phyloP scores from a whole-genome alignment of 2,329 filamentous ascomycete genomes.

The Arthrobotrys conoides region DNA sequence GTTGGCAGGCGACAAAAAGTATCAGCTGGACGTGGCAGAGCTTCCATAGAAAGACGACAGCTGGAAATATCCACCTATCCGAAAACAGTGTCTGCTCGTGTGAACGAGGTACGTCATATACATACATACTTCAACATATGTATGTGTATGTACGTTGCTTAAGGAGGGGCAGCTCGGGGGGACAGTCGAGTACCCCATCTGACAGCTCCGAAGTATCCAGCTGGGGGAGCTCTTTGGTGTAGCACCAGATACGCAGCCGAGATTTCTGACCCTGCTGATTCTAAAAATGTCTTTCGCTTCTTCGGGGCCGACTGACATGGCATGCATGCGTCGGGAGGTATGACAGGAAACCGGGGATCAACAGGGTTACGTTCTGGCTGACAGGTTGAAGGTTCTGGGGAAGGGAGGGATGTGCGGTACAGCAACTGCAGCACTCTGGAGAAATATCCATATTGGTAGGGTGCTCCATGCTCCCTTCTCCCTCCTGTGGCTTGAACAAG shows the following conservation, averaged over 20 bases:
- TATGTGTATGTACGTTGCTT: slow-evolving; percentile 7
- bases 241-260: slow-evolving; percentile 43
- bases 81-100: slow-evolving; percentile 56
- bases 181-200: slow-evolving; percentile 46
- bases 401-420: too few species aligned
- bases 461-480: slow-evolving; percentile 16
- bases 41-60: slow-evolving; percentile 19
- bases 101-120: slow-evolving; percentile 54
- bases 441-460: slow-evolving; percentile 21
- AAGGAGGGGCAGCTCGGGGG: slow-evolving; percentile 25
- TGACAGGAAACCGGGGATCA: slow-evolving; percentile 54
- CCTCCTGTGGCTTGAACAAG: slow-evolving; percentile 43
- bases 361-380: slow-evolving; percentile 38
- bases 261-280: slow-evolving; percentile 20
- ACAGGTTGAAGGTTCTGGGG: slow-evolving; percentile 26
- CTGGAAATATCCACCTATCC: slow-evolving; percentile 36
- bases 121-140: background rate
- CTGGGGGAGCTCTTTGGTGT: slow-evolving; percentile 42
- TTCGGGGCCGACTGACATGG: slow-evolving; percentile 36
- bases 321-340: slow-evolving; percentile 33
- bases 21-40: slow-evolving; percentile 58
- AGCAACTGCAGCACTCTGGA: slow-evolving; percentile 1
- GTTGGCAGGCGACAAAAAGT: slow-evolving; percentile 19
- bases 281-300: slow-evolving; percentile 58
- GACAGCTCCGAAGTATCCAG: slow-evolving; percentile 53